A percentile compares a stretch with the other conserved stretches of the same genome.
Evolutionary conservation across 305 asterid species (phyloP).

Genomic region (Solanum hybrid): DNA sequence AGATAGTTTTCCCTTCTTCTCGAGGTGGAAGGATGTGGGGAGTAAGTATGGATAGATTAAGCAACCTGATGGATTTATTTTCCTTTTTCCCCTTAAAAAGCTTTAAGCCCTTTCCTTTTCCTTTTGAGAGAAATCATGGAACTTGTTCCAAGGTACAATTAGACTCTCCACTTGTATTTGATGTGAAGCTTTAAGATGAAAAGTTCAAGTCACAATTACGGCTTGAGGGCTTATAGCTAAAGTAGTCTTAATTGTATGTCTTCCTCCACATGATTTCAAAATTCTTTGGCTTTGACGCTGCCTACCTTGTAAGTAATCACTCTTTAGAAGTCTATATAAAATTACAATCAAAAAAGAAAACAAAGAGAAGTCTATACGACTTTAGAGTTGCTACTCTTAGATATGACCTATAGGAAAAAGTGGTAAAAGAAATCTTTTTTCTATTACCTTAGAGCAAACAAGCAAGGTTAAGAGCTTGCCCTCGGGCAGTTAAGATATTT

Average conservation of each 20-base stretch:
- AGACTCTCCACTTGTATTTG: not conserved
- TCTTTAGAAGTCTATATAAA: not conserved
- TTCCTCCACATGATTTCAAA: not conserved
- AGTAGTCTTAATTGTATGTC: not conserved
- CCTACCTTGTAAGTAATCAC: not conserved
- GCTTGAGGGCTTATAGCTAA: not conserved
- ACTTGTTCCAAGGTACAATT: not conserved
- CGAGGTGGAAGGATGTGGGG: not conserved
- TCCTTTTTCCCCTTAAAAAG: not conserved
- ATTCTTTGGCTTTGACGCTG: not conserved
- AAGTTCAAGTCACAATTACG: not conserved
- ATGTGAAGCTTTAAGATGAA: not conserved
- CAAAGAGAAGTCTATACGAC: not conserved
- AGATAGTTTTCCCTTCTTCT: not conserved
- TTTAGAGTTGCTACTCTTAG: not conserved
- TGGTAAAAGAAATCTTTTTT: not conserved
- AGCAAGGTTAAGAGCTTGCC: not conserved
- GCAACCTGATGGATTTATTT: not conserved
- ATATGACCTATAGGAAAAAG: not conserved
- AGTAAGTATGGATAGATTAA: not conserved
- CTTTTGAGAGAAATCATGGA: not conserved
- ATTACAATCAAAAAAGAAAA: not conserved
- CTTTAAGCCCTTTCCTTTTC: not conserved
- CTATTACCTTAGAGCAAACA: not conserved
- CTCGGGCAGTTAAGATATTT: not conserved